Conservation (phyloP, 2,329 filamentous ascomycete genomes). For the Graphilbum sp. region DNA sequence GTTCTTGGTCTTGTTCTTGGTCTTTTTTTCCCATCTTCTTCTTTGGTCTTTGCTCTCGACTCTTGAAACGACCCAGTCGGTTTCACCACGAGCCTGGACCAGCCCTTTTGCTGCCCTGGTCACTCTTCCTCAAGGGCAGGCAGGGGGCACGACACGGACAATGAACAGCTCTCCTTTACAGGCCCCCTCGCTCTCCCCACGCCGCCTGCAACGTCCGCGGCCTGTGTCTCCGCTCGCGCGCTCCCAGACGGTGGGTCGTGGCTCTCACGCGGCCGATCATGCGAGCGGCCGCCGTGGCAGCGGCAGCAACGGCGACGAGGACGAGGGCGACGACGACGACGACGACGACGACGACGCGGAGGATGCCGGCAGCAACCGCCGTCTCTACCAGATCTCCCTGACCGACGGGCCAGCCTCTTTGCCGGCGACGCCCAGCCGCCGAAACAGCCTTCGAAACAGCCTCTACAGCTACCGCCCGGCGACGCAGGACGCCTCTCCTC, state of each 20-base stretch:
- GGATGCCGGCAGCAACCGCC: not conserved
- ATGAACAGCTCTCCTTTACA: conserved; percentile 3
- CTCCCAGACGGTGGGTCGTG: not conserved
- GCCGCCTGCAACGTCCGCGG: conserved; percentile 3
- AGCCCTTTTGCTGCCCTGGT: not conserved
- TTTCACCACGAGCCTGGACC: not conserved
- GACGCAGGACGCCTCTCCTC: too few relatives aligned
- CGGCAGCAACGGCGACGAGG: too few relatives aligned
- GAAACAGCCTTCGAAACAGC: not conserved
- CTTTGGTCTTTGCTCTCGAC: conserved; percentile 2
- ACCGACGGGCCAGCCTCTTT: not conserved
- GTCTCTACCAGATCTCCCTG: not conserved
- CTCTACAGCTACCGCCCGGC: too few relatives aligned
- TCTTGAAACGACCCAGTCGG: not conserved
- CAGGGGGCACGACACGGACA: not conserved
- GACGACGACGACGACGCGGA: not conserved
- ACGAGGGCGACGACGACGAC: not conserved
- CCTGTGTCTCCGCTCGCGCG: conserved; percentile 3
- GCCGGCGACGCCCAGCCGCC: not conserved
- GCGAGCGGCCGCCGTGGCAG: too few relatives aligned
- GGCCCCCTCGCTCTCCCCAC: conserved; percentile 4
- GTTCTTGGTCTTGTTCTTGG: too few relatives aligned
- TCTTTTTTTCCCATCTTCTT: not conserved
- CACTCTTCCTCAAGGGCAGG: too few relatives aligned
- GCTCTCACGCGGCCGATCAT: not conserved